Conservation (phyloP, 1,139 yeast genomes). For the Lodderomyces theae region DNA sequence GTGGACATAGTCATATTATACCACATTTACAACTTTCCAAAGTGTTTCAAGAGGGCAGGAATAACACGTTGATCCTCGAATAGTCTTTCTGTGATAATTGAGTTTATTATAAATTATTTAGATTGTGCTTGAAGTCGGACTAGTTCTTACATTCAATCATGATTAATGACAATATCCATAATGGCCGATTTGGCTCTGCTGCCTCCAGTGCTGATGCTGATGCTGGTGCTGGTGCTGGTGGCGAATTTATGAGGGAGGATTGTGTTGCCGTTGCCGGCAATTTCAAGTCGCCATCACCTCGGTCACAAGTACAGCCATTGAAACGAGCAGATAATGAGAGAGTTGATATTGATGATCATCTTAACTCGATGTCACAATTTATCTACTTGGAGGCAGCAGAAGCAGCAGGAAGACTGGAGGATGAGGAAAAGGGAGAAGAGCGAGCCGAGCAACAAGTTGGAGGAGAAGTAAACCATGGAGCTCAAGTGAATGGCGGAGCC, state of each 20-base stretch:
- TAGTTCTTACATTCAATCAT: too few species aligned
- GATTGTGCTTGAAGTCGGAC: slow-evolving; percentile 11
- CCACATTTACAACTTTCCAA: too few species aligned
- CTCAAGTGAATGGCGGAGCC: too few species aligned
- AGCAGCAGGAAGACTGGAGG: slow-evolving; percentile 9
- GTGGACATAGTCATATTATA: background rate
- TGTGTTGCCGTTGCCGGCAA: background rate
- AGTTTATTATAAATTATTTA: slow-evolving; percentile 13
- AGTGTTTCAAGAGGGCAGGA: background rate
- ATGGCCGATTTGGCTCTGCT: slow-evolving; percentile 11
- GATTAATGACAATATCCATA: slow-evolving; percentile 17
- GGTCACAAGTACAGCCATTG: background rate
- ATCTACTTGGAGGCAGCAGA: slow-evolving; percentile 11
- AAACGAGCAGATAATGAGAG: background rate
- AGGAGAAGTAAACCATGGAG: background rate
- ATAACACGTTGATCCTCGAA: background rate
- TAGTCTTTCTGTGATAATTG: background rate
- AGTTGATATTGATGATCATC: slow-evolving; percentile 7
- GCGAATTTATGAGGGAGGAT: background rate
- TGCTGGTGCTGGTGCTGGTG: too few species aligned
- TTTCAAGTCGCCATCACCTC: background rate
- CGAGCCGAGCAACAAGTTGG: background rate
- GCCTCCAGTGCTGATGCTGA: slow-evolving; percentile 6
- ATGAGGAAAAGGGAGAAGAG: slow-evolving; percentile 1
- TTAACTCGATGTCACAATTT: slow-evolving; percentile 10